Percentiles rank a stretch among this genome's conserved stretches.
Conservation (phyloP, 2,329 filamentous ascomycete genomes). For the Catunica adiposa region DNA sequence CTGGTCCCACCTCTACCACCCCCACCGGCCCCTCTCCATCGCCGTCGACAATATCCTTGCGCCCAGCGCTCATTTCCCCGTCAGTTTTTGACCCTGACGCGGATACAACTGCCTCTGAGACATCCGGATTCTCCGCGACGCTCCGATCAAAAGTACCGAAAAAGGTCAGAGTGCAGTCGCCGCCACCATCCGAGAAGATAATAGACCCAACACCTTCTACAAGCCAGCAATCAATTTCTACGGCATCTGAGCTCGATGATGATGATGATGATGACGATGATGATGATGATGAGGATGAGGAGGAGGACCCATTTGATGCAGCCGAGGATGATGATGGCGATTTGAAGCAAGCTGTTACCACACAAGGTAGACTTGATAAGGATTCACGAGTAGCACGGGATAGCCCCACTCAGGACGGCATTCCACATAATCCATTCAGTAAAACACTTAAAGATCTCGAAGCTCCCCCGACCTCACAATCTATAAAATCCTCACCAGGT, state of each 20-base stretch:
- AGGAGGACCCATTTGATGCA: slow-evolving; percentile 9
- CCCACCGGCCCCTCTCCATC: slow-evolving; percentile 1
- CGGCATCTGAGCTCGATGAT: background rate
- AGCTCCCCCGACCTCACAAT: background rate
- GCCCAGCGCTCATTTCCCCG: slow-evolving; percentile 2
- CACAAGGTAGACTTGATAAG: background rate
- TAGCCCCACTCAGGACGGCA: background rate
- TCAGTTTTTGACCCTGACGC: slow-evolving; percentile 10
- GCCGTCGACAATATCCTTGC: slow-evolving; percentile 5
- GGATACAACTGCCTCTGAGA: slow-evolving; percentile 8
- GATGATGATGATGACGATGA: background rate
- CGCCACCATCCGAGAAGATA: slow-evolving; percentile 37
- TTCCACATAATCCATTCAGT: slow-evolving; percentile 32
- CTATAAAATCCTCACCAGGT: slow-evolving; percentile 3
- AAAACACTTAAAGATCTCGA: slow-evolving; percentile 38
- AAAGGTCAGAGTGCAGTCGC: slow-evolving; percentile 50
- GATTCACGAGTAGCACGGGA: background rate
- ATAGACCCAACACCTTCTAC: background rate
- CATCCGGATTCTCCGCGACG: slow-evolving; percentile 5
- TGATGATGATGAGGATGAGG: background rate
- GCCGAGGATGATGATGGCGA: slow-evolving; percentile 20
- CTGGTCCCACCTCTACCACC: background rate
- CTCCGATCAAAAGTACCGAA: slow-evolving; percentile 37
- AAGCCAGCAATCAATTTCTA: background rate
- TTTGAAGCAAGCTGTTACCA: too few relatives aligned